Conservation (phyloP, 2,329 filamentous ascomycete genomes). For the Elsinoe batatas region DNA sequence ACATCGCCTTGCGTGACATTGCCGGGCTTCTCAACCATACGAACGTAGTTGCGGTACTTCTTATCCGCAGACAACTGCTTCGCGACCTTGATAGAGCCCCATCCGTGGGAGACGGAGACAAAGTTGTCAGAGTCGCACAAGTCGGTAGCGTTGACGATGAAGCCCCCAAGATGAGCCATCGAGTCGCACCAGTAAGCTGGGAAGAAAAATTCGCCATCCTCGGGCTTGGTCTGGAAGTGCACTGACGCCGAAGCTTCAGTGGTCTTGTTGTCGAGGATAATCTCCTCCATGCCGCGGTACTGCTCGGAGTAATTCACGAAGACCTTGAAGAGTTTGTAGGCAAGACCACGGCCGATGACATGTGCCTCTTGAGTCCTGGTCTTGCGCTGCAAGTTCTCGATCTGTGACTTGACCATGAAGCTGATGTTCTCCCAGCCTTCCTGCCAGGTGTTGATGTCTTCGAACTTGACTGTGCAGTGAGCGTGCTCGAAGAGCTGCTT, state of each 20-base stretch:
- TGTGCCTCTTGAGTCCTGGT: conserved; percentile 57
- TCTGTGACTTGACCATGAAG: conserved; percentile 47
- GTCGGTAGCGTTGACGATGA: conserved; percentile 52
- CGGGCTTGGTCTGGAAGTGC: conserved; percentile 44
- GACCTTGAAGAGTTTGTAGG: conserved; percentile 62
- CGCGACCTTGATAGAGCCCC: conserved; percentile 49
- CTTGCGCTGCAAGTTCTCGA: conserved; percentile 57
- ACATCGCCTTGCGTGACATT: conserved; percentile 51
- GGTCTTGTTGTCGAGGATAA: conserved; percentile 46
- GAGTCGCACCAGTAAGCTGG: conserved; percentile 52
- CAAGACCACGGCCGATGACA: conserved; percentile 63
- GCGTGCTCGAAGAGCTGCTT: conserved; percentile 52
- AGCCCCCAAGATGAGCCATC: conserved; percentile 48
- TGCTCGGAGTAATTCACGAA: conserved; percentile 48
- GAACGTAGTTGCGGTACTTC: conserved; percentile 51
- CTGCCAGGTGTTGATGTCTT: conserved; percentile 51
- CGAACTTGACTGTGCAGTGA: conserved; percentile 51
- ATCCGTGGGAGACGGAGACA: conserved; percentile 54
- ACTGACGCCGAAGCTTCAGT: conserved; percentile 47
- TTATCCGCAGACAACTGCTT: conserved; percentile 42
- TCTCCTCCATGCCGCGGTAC: conserved; percentile 50
- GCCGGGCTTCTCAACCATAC: conserved; percentile 48
- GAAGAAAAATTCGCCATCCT: conserved; percentile 47
- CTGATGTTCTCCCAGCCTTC: conserved; percentile 56
- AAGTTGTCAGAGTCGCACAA: conserved; percentile 49